Evolutionary conservation across 768 basidiomycete genomes (phyloP), one percentile per base, ranked within the genome.

Genomic region (Termitomyces bulborhizus): DNA sequence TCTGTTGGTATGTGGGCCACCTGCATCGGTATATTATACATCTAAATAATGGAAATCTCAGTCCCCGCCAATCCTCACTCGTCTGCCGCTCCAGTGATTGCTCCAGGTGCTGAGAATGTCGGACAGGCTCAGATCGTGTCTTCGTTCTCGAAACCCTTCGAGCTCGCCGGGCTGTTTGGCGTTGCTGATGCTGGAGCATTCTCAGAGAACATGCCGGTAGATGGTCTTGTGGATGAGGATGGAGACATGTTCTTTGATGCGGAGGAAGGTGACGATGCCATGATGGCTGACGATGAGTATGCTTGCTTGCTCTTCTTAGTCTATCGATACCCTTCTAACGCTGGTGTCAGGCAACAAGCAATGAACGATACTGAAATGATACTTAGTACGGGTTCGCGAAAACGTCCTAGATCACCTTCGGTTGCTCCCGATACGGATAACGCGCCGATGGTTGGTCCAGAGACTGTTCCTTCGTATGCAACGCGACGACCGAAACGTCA

Each of bases 101-200:
- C 86, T 0, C 83, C 85, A 7, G 90, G 88, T 21, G 90, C 87
- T 13, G 91, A 93, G 63, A 81, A 78, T 54, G 85, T 90, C 34
- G 90, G 90, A 7, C 85, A 91, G 60, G 86, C 90, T 0, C 84
- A 91, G 62, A 91, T 97, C 47, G 66, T 97, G 4, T 73, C 71
- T 1, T 71, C 75, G 44, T 82, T 92, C 26, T 84, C 85, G 9
- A 83, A 86, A 55, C 88, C 93, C 2, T 97, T 98, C 64, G 82
- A 87, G 57, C 66, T 81, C 3, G 90, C 82, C 11, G 94, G 87
- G 0, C 69, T 98, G 4, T 94, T 96, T 60, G 84, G 85, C 5
- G 81, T 78, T 40, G 86, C 89, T 0, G 93, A 93, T 65, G 84
- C 83, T 11, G 88, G 85, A n/a, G 91, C 90, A 8, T 90, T 90